A percentile compares a stretch with the other conserved stretches of the same genome.
Evolutionary conservation across 2,329 filamentous ascomycete species (phyloP).

Genomic region (Exophiala bonariae): DNA sequence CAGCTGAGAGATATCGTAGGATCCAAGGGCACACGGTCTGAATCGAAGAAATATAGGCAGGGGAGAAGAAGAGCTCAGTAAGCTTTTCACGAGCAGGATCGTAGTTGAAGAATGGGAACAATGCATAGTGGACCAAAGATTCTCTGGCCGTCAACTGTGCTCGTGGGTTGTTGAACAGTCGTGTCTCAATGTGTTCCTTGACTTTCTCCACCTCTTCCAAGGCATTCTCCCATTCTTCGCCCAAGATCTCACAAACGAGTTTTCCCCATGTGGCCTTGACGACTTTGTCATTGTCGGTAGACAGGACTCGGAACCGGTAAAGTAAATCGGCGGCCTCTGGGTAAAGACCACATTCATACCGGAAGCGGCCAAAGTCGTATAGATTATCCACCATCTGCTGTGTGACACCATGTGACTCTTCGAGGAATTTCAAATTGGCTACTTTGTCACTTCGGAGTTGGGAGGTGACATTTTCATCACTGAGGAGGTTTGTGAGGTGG

Average conservation of each 20-base stretch:
- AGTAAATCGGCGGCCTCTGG: conserved; percentile 84
- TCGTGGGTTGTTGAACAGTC: conserved; percentile 93
- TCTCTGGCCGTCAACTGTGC: conserved; percentile 95
- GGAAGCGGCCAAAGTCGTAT: conserved; percentile 94
- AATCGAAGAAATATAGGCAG: conserved; percentile 98
- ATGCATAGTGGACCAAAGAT: conserved; percentile 96
- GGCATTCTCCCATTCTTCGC: conserved; percentile 89
- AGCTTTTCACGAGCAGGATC: conserved; percentile 86
- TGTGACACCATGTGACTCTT: conserved; percentile 94
- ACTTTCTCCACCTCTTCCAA: conserved; percentile 90
- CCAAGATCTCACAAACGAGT: conserved; percentile 92
- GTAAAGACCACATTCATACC: conserved; percentile 97
- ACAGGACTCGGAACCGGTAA: conserved; percentile 96
- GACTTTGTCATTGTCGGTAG: conserved; percentile 98
- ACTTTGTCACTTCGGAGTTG: conserved; percentile 95
- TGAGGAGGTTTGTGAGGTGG: conserved; percentile 84
- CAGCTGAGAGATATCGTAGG: conserved; percentile 86
- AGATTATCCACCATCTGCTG: conserved; percentile 94
- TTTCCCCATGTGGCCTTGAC: conserved; percentile 96
- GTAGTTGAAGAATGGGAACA: conserved; percentile 99
- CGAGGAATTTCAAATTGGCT: conserved; percentile 96
- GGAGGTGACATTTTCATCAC: conserved; percentile 84
- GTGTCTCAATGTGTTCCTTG: conserved; percentile 87
- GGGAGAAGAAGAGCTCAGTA: conserved; percentile 95
- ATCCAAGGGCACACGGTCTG: conserved; percentile 98